A percentile compares a stretch with the other conserved stretches of the same genome.
These are phyloP conservation scores for Sporothrix brunneoviolacea DNA, from an alignment of 2,329 filamentous ascomycete genomes.

Conservation along the genomic window DNA sequence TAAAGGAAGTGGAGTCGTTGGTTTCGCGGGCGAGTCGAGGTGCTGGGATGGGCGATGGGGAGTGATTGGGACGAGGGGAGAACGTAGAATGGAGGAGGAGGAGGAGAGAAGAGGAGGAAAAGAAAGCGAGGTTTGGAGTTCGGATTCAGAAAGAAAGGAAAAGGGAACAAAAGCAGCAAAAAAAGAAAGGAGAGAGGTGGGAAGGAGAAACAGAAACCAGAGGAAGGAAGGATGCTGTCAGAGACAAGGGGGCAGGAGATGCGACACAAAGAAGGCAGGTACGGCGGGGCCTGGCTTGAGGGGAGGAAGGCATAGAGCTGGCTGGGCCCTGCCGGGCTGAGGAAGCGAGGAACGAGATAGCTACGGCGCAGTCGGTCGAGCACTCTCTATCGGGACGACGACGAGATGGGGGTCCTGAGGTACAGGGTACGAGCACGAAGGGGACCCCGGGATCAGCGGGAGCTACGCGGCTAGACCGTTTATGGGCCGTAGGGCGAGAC, in stretches of 20 bases:
- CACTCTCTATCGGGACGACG: too few species aligned
- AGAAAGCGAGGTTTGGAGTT: not conserved
- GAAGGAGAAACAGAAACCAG: not conserved
- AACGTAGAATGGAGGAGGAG: not conserved
- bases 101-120: not conserved
- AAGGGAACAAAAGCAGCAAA: not conserved
- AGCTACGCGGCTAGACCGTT: not conserved
- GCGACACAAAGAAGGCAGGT: conserved; percentile 10
- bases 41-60: not conserved
- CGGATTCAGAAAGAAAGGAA: too few species aligned
- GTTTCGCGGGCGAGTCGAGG: too few species aligned
- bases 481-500: not conserved
- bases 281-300: not conserved
- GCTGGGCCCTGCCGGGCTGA: too few species aligned
- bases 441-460: not conserved
- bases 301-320: too few species aligned
- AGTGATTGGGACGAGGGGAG: not conserved
- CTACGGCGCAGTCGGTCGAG: not conserved
- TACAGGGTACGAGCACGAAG: not conserved
- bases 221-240: not conserved
- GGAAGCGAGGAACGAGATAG: not conserved
- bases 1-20: too few species aligned
- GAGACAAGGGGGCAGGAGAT: not conserved
- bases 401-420: too few species aligned
- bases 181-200: not conserved